Evolutionary conservation across 108 stramenopile genomes (phyloP).

Genomic region (Cyclotella sp.): DNA sequence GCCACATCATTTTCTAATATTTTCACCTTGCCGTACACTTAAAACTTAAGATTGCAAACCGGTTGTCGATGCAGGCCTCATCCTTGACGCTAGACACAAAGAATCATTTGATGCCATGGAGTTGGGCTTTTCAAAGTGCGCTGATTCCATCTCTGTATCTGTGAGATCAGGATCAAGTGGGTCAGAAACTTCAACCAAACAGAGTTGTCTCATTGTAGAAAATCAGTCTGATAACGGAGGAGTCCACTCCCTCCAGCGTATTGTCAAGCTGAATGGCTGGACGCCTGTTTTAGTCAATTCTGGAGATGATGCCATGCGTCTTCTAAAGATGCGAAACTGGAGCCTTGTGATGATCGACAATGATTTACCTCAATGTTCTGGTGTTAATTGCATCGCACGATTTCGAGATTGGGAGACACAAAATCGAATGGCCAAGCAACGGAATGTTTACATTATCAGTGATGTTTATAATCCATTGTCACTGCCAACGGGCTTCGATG

Average conservation of each 20-base stretch:
- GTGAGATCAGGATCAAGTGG: slow-evolving; percentile 1
- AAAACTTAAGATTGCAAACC: slow-evolving; percentile 20
- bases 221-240: slow-evolving; percentile 18
- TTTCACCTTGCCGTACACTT: background rate
- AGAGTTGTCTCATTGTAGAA: slow-evolving; percentile 33
- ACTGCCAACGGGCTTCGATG: slow-evolving; percentile 68
- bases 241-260: slow-evolving; percentile 13
- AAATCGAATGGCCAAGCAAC: slow-evolving; percentile 61
- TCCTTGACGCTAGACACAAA: slow-evolving; percentile 17
- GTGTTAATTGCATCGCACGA: slow-evolving; percentile 43
- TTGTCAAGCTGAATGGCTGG: slow-evolving; percentile 53
- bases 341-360: slow-evolving; percentile 65
- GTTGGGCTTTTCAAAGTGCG: slow-evolving; percentile 16
- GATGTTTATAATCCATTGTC: slow-evolving; percentile 23
- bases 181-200: background rate
- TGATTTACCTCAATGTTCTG: slow-evolving; percentile 45
- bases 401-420: slow-evolving; percentile 73
- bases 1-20: background rate
- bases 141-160: slow-evolving; percentile 28
- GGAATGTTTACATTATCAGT: slow-evolving; percentile 54
- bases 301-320: slow-evolving; percentile 56
- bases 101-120: slow-evolving; percentile 15
- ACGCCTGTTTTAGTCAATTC: slow-evolving; percentile 49
- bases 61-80: slow-evolving; percentile 15
- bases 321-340: slow-evolving; percentile 72